phyloP scores from a whole-genome alignment of 768 basidiomycete species.

The Boletus rubropictus region DNA sequence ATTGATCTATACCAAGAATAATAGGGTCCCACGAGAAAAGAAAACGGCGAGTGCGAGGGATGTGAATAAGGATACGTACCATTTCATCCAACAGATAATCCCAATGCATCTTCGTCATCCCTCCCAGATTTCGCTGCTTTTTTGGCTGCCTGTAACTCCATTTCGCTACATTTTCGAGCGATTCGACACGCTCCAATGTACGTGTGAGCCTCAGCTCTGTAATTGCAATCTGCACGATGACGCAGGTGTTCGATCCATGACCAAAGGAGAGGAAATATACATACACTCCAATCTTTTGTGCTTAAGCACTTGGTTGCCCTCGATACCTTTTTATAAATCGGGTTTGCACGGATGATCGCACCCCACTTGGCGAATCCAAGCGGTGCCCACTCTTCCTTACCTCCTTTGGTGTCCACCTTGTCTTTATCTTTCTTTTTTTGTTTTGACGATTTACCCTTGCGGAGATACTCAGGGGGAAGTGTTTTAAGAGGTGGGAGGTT shows the following conservation, averaged over 20 bases:
- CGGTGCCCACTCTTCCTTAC: slow-evolving; percentile 56
- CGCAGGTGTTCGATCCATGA: background rate
- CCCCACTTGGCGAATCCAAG: slow-evolving; percentile 69
- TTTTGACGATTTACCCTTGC: slow-evolving; percentile 43
- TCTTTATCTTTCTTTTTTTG: slow-evolving; percentile 49
- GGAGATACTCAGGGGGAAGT: slow-evolving; percentile 51
- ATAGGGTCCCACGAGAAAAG: background rate
- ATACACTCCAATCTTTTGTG: slow-evolving; percentile 77
- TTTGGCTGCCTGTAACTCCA: slow-evolving; percentile 97
- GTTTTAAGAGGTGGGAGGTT: slow-evolving; percentile 49
- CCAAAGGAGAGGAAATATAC: slow-evolving; percentile 26
- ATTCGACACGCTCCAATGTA: slow-evolving; percentile 79
- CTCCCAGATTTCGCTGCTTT: slow-evolving; percentile 78
- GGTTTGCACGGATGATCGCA: slow-evolving; percentile 70
- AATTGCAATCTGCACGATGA: slow-evolving; percentile 58
- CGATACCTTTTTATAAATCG: slow-evolving; percentile 63
- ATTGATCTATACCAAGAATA: background rate
- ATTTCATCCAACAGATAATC: slow-evolving; percentile 96
- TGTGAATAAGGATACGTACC: slow-evolving; percentile 42
- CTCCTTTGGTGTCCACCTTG: slow-evolving; percentile 47
- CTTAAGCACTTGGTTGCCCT: slow-evolving; percentile 72
- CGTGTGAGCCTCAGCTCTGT: slow-evolving; percentile 72
- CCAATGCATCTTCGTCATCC: slow-evolving; percentile 81
- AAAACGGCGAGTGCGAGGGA: background rate
- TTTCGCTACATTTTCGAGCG: slow-evolving; percentile 66